phyloP scores from a whole-genome alignment of 2,329 filamentous ascomycete genomes.

The Aspergillus sp. region DNA sequence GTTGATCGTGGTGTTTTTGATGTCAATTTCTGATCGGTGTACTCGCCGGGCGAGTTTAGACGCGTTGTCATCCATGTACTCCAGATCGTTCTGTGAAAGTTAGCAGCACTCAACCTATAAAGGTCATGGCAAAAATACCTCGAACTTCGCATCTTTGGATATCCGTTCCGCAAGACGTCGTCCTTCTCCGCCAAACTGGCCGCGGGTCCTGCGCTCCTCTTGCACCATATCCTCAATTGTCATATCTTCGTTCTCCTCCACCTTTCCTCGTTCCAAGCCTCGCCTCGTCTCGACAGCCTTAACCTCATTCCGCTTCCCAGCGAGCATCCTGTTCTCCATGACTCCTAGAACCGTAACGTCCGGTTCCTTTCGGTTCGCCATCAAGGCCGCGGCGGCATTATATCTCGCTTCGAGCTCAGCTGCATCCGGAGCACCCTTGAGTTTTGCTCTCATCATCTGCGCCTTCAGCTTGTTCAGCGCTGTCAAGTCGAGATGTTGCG shows the following conservation, averaged over 20 bases:
- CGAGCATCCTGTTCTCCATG: constrained; percentile 88
- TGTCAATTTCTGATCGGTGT: constrained; percentile 82
- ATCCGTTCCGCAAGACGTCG: constrained; percentile 87
- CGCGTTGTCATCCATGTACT: constrained; percentile 98
- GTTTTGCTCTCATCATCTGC: constrained; percentile 93
- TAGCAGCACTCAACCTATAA: constrained; percentile 16
- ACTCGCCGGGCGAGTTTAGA: constrained; percentile 84
- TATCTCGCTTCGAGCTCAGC: constrained; percentile 82
- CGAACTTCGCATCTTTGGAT: constrained; percentile 88
- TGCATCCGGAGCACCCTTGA: constrained; percentile 76
- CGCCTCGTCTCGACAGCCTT: constrained; percentile 78
- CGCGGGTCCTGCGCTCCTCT: constrained; percentile 84
- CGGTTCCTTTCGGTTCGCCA: constrained; percentile 61
- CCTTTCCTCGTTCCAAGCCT: constrained; percentile 79
- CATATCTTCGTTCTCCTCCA: constrained; percentile 95
- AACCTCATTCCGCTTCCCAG: constrained; percentile 74
- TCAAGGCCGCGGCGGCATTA: constrained; percentile 71
- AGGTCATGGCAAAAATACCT: constrained; percentile 50
- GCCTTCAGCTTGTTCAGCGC: constrained; percentile 87
- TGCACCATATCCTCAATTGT: constrained; percentile 94
- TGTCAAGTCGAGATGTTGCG: constrained; percentile 70
- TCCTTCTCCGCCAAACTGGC: constrained; percentile 77
- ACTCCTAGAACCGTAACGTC: constrained; percentile 80
- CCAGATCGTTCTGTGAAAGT: constrained; percentile 70
- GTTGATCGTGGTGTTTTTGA: constrained; percentile 83